These are phyloP conservation scores for Verticillium albo-atrum DNA, from an alignment of 2,329 filamentous ascomycete species.

Conservation along the genomic window DNA sequence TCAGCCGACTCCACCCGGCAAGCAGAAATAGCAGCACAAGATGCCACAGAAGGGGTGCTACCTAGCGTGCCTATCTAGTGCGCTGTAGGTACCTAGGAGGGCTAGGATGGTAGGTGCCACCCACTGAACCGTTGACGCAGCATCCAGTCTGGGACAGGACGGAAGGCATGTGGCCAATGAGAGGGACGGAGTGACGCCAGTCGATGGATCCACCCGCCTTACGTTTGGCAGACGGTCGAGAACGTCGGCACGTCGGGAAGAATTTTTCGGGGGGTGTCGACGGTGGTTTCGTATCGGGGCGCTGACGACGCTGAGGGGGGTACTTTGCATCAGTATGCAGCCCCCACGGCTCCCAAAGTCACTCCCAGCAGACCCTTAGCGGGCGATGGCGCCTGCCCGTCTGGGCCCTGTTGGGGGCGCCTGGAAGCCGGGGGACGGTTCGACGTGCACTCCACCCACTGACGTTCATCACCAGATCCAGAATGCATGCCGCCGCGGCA, in stretches of 20 bases:
- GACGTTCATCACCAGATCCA: not conserved
- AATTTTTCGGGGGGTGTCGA: not conserved
- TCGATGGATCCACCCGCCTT: not conserved
- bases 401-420: not conserved
- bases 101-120: no score
- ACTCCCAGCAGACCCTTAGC: not conserved
- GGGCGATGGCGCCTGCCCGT: not conserved
- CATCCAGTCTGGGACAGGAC: not conserved
- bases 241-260: not conserved
- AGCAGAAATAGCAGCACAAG: not conserved
- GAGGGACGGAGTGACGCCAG: not conserved
- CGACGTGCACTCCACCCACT: not conserved
- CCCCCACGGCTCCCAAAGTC: not conserved
- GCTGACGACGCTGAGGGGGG: not conserved
- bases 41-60: not conserved
- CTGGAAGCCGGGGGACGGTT: not conserved
- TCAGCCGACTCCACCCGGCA: not conserved
- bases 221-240: not conserved
- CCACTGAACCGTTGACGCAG: not conserved
- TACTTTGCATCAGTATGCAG: not conserved
- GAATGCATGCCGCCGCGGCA: not conserved
- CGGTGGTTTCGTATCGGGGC: not conserved
- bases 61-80: no score
- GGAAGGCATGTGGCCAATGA: not conserved
- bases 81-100: no score